Evolutionary conservation across 257 asterid genomes (phyloP).

Genomic region (Solanum medicagineum): DNA sequence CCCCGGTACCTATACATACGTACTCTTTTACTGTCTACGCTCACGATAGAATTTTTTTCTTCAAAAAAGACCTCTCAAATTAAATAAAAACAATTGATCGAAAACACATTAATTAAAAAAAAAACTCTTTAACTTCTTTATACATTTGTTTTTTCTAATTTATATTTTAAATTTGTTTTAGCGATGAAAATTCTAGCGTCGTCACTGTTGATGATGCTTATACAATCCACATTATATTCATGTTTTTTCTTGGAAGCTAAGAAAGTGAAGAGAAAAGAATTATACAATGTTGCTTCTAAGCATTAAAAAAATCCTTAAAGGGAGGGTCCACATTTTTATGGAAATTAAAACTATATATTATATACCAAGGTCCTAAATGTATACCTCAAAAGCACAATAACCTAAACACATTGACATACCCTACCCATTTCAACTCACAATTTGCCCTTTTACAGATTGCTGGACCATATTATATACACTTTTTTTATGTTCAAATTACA

Average conservation of each 20-base stretch:
- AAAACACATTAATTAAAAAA: not conserved
- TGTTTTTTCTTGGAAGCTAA: not conserved
- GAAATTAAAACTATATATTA: not conserved
- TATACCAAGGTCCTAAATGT: not conserved
- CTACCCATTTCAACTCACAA: not conserved
- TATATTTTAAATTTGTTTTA: not conserved
- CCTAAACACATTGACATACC: not conserved
- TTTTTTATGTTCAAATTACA: not conserved
- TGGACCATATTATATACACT: not conserved
- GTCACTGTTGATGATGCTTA: accelerated
- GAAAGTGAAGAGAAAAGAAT: not conserved
- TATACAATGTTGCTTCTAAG: not conserved
- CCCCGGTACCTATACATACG: too few relatives aligned
- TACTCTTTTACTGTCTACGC: too few relatives aligned
- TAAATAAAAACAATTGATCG: not conserved
- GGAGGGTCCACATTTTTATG: not conserved
- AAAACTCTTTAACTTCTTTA: not conserved
- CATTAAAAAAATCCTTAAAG: not conserved
- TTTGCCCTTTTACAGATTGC: not conserved
- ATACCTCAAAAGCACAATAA: not conserved
- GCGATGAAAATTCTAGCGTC: not conserved
- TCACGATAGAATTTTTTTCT: too few relatives aligned
- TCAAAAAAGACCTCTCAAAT: not conserved
- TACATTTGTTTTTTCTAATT: too few relatives aligned
- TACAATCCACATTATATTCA: not conserved